These are phyloP conservation scores for Hypoxylon fuscum DNA, from an alignment of 495 filamentous ascomycete genomes.

Conservation along the genomic window DNA sequence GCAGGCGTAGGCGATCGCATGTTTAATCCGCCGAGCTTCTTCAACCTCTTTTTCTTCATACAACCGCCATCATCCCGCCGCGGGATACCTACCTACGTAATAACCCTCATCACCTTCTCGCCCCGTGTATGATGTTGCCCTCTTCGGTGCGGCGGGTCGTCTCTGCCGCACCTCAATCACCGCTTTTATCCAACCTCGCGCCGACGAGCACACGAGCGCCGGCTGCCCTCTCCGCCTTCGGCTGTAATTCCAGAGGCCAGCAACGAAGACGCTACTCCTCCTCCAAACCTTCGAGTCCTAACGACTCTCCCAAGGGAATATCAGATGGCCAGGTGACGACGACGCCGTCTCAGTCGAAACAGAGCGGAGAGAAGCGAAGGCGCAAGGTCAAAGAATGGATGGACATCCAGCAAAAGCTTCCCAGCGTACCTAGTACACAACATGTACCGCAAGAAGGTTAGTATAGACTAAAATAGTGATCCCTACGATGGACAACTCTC, in stretches of 20 bases:
- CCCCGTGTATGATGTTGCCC: constrained; percentile 57
- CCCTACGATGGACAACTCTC: background rate
- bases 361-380: constrained; percentile 57
- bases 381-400: constrained; percentile 52
- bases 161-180: constrained; percentile 52
- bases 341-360: constrained; percentile 49
- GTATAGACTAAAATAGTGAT: constrained; percentile 23
- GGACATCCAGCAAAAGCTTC: constrained; percentile 61
- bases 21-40: constrained; percentile 20
- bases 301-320: constrained; percentile 58
- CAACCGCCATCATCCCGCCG: constrained; percentile 20
- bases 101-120: constrained; percentile 7
- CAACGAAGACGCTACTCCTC: constrained; percentile 63
- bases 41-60: constrained; percentile 17
- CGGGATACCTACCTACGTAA: constrained; percentile 10
- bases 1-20: constrained; percentile 22
- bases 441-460: constrained; percentile 78
- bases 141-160: constrained; percentile 60
- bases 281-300: constrained; percentile 65
- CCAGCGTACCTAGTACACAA: constrained; percentile 85
- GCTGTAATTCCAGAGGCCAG: constrained; percentile 48
- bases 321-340: constrained; percentile 54
- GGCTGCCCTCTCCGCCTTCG: constrained; percentile 46
- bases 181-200: constrained; percentile 50
- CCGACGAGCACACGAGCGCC: constrained; percentile 48